Evolutionary conservation across 805 yeast species (phyloP), one percentile per base, ranked within the genome.

Genomic region (Schwanniomyces pseudopolymorphus): DNA sequence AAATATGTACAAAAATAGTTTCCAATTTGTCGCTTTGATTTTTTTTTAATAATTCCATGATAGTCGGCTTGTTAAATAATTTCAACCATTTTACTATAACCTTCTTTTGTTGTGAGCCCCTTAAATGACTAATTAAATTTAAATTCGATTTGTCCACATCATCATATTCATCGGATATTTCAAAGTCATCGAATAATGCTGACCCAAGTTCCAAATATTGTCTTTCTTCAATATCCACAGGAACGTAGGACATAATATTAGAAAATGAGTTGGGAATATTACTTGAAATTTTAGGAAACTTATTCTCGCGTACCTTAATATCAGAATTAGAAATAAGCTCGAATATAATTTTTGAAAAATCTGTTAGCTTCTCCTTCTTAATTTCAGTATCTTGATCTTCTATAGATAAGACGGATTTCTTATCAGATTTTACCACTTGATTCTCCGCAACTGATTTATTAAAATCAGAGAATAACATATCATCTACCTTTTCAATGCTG

Each of bases 61-160:
- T 64, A n/a, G 67, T 69, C 2, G 51, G 44, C n/a, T 55, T 54
- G 17, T 77, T 77, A 46, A 72, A 72, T 3, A 59, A 51, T 46
- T 74, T 77, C 11, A 88, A 63, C 92, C 96, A 89, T 0, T 59
- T 48, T 2, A 79, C 68, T 28, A 89, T 61, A 2, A 67, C 61
- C 13, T 73, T 66, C 43, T 79, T 79, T 49, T 81, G 74, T 37
- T 56, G 55, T 40, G 39, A 42, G 2, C 39, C 39, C 26, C 52
- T 50, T 31, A 64, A 52, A 42, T 58, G 57, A 11, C 43, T 43
- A 11, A 48, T 49, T 17, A 56, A 45, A 11, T 46, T 45, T 11
- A 39, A 20, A 37, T 59, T 50, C 2, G 52, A 39, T 14, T 39
- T 19, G 31, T 55, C 56, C 17, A 51, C 45, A 17, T 46, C 40